Base-by-base conservation (phyloP, 352 stramenopile species). In the Globisporangium emineosum region DNA sequence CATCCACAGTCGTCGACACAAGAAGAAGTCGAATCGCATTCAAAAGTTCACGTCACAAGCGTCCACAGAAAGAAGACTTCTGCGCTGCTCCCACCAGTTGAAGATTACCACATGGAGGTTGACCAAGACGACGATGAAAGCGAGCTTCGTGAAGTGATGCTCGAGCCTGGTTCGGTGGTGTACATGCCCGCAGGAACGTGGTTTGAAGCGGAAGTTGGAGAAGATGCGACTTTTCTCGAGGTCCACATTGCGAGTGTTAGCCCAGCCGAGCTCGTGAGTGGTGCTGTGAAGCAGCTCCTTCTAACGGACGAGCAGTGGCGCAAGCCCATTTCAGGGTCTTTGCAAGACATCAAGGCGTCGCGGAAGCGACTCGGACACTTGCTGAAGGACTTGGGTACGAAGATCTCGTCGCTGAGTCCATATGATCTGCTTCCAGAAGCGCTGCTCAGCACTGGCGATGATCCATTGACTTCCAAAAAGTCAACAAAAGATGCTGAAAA, bases 141-240 rank as follows among this genome's bases (percentile, higher is more conserved):
- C 40, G 40, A 23, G 35, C 4, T 12, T 50, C 1, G 19, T 1
- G 62, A 75, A 15, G 30, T 67, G 15, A 37, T 71, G 0, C 47
- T 77, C 0, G 70, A 73, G 19, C 60, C 80, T n/a, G 83, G 83
- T 0, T 74, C 70, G 0, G 71, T 91, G 0, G 30, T 77, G 0
- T 90, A 90, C 62, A n/a, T 89, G 5, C 77, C 83, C 21, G 65
- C 60, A 0, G 80, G 80, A 15, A 77, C 70, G 4, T 91, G 83
- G 83, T 83, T 79, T 43, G 52, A 70, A 27, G 57, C 58, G 0
- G 66, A 81, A 13, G 67, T 60, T 1, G 27, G 71, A 5, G 68
- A 72, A 0, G 29, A 59, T 4, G 40, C 65, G 12, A 40, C 79
- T 51, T 88, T 74, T 71, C 65, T 90, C 0, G 77, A 89, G 25